Evolutionary conservation across 257 asterid species (phyloP).

Genomic region (Solanum lignicaule): DNA sequence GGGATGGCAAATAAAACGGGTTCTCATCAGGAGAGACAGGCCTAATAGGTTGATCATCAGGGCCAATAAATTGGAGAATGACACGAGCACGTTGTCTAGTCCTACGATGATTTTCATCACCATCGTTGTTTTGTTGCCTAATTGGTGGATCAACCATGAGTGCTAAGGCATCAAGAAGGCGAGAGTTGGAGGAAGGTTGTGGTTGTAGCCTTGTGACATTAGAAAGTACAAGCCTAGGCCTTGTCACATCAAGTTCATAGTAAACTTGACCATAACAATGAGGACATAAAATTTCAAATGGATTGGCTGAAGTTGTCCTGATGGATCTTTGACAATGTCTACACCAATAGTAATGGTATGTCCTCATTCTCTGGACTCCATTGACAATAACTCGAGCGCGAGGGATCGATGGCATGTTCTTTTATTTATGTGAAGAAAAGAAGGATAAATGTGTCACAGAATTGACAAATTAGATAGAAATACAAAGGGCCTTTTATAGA

Average conservation of each 20-base stretch:
- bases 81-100: conserved; percentile 25
- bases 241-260: conserved; percentile 53
- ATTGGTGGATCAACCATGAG: conserved; percentile 33
- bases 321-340: conserved; percentile 55
- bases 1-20: neutral
- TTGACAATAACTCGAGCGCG: conserved; percentile 35
- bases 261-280: conserved; percentile 44
- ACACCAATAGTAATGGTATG: conserved; percentile 86
- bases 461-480: neutral
- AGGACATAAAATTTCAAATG: conserved; percentile 61
- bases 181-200: conserved; percentile 17
- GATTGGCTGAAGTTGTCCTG: conserved; percentile 60
- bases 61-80: conserved; percentile 54
- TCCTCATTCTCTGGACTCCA: conserved; percentile 56
- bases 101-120: neutral
- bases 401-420: conserved; percentile 31
- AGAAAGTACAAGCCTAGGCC: conserved; percentile 31
- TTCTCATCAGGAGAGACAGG: conserved; percentile 21
- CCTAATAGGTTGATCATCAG: conserved; percentile 26
- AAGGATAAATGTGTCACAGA: neutral
- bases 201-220: conserved; percentile 16
- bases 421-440: neutral
- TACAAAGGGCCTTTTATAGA: conserved; percentile 7
- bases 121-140: neutral
- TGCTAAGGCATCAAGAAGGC: conserved; percentile 41